Percentiles rank a stretch among this genome's conserved stretches.
These are phyloP conservation scores for Coniochaeta hoffmannii DNA, from an alignment of 2,329 filamentous ascomycete species.

Conservation along the genomic window DNA sequence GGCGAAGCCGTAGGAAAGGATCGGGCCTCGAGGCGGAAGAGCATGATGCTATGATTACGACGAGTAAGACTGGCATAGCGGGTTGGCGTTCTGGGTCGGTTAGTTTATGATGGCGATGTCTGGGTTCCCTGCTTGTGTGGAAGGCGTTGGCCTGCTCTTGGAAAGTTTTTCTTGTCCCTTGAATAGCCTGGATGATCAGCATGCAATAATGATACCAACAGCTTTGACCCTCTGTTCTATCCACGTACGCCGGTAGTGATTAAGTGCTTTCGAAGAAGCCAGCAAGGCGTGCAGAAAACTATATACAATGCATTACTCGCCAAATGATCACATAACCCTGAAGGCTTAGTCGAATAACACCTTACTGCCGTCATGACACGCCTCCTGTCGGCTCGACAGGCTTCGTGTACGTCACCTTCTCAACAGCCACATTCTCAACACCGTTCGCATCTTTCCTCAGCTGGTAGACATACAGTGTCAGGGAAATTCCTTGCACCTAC, in stretches of 20 bases:
- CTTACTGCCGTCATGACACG: constrained; percentile 30
- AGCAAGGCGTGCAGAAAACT: neutral
- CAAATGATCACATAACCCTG: neutral
- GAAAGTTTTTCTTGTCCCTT: neutral
- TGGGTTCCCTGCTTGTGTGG: neutral
- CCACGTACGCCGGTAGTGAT: neutral
- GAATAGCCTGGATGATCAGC: neutral
- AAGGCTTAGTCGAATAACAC: neutral
- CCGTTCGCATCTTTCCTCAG: constrained; percentile 70
- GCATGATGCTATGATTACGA: constrained; percentile 48
- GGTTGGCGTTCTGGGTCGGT: constrained; percentile 8
- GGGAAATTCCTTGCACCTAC: constrained; percentile 89
- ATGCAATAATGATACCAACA: neutral
- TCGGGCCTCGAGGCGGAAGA: constrained; percentile 39
- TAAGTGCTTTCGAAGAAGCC: neutral
- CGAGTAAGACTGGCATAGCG: constrained; percentile 9
- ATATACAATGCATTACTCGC: neutral
- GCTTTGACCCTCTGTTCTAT: neutral
- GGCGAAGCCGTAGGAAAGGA: constrained; percentile 18
- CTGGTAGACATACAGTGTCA: constrained; percentile 93
- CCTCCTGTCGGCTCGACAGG: constrained; percentile 51
- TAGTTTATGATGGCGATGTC: constrained; percentile 2
- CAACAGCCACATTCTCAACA: constrained; percentile 71
- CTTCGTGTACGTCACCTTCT: constrained; percentile 83
- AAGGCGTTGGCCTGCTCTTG: neutral